Conservation (phyloP, 2,329 filamentous ascomycete species). For the Trichoderma sp. region DNA sequence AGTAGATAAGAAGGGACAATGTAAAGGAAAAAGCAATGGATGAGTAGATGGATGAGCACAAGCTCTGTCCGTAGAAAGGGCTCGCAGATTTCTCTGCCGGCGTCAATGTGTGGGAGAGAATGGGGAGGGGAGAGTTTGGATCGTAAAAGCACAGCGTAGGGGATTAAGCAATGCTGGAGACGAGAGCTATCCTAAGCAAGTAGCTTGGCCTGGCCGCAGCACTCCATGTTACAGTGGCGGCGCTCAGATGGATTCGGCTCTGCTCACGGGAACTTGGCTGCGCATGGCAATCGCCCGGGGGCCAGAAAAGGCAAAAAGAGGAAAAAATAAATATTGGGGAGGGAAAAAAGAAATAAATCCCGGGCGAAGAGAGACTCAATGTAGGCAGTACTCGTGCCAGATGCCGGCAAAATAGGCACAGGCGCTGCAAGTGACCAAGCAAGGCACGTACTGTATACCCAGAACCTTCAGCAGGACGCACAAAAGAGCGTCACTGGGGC, state of each 20-base stretch:
- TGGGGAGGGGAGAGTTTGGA: conserved; percentile 12
- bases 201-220: not conserved
- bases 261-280: conserved; percentile 9
- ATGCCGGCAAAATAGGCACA: not conserved
- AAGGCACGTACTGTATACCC: not conserved
- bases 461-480: not conserved
- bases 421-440: not conserved
- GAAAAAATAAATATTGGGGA: not conserved
- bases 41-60: not conserved
- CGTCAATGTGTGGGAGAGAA: conserved; percentile 19
- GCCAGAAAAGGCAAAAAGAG: not conserved
- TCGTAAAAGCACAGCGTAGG: conserved; percentile 9
- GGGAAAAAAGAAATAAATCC: not conserved
- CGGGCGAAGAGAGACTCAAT: not conserved
- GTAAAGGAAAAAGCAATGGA: not conserved
- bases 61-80: not conserved
- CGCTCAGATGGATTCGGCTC: conserved; percentile 16
- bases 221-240: conserved; percentile 12
- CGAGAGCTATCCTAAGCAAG: conserved; percentile 2
- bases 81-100: not conserved
- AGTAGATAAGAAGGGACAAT: not conserved
- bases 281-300: not conserved
- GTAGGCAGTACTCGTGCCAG: not conserved
- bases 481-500: not conserved
- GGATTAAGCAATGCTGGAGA: not conserved